Base-by-base conservation (phyloP, 148 eudicot genomes). In the Diospyros lotus region DNA sequence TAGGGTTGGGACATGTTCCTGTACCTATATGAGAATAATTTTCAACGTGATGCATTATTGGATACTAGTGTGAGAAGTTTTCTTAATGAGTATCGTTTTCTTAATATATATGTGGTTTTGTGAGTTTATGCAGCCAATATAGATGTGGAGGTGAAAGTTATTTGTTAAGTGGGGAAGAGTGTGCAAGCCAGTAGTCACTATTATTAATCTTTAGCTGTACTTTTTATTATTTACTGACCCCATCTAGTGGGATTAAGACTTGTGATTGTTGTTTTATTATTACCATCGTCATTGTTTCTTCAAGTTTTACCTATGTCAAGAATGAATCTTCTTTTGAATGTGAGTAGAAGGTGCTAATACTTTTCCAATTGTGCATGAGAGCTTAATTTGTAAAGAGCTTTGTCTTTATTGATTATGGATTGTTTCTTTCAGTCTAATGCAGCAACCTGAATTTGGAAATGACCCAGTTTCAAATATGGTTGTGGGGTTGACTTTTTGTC, bases 391-490 rank as follows among this genome's bases (percentile, higher is more conserved):
- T 51, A 11, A 39, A 40, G 51, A 39, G 11, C 46, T 69, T 71
- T 64, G 14, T 63, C 43, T 66, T 69, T 14, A 58, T 17, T 68
- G 51, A 46, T 40, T 55, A 45, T 73, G 46, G 58, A 80, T 48
- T 77, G 46, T 71, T 68, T 66, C 62, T 55, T 39, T 55, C 73
- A 70, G 73, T 50, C 61, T 70, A 9, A 54, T 70, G 73, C 86
- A 86, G 80, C 80, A 86, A 68, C 74, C 58, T 75, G 90, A 83
- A 56, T 84, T 75, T 72, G 84, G 75, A 38, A 76, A 75, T 15
- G 90, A 93, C 68, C 91, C 93, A 44, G 64, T 82, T 28, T 78
- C 89, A 71, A 84, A 88, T 86, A 84, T 93, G 87, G 81, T 91
- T 68, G 85, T 89, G 73, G 97, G 98, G 60, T 79, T 90, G 78